A percentile compares a stretch with the other conserved stretches of the same genome.
These are phyloP conservation scores for Phytopythium helicoides DNA, from an alignment of 352 stramenopile species.

Conservation along the genomic window DNA sequence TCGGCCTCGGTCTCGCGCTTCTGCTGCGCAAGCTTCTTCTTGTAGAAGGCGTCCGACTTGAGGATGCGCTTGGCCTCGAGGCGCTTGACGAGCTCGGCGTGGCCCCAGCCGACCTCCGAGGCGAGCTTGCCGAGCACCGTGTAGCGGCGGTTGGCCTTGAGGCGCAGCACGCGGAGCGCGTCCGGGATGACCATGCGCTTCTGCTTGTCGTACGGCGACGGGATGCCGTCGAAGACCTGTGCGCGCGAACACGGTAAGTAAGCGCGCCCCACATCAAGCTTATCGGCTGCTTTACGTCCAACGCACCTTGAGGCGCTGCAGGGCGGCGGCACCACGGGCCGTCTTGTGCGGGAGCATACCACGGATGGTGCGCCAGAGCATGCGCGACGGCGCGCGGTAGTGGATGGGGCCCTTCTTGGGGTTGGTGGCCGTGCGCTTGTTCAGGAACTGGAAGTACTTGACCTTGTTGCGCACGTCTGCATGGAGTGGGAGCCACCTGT, in stretches of 20 bases:
- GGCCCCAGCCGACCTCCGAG: constrained; percentile 76
- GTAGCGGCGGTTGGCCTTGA: constrained; percentile 94
- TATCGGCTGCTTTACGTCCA: not conserved
- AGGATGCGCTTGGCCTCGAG: constrained; percentile 94
- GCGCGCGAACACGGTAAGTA: not conserved
- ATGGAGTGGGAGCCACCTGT: constrained; percentile 19
- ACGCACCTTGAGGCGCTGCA: constrained; percentile 93
- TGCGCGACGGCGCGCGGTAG: constrained; percentile 96
- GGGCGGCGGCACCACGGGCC: constrained; percentile 92
- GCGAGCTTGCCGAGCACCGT: constrained; percentile 95
- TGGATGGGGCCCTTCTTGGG: constrained; percentile 96
- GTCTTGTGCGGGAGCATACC: constrained; percentile 99
- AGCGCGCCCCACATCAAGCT: too few species aligned
- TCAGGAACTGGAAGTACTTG: constrained; percentile 98
- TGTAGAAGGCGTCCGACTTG: constrained; percentile 97
- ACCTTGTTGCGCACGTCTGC: constrained; percentile 95
- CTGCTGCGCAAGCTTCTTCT: constrained; percentile 93
- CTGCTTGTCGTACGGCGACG: constrained; percentile 98
- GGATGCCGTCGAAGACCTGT: constrained; percentile 98
- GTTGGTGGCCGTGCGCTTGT: constrained; percentile 99
- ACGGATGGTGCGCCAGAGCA: constrained; percentile 92
- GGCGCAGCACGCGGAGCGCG: constrained; percentile 92
- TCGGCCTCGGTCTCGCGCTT: constrained; percentile 89
- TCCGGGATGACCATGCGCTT: constrained; percentile 98
- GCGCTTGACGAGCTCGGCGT: constrained; percentile 50